Evolutionary conservation across 1,139 yeast species (phyloP), one percentile per base, ranked within the genome.

Genomic region (Debaryomycetaceae sp.): DNA sequence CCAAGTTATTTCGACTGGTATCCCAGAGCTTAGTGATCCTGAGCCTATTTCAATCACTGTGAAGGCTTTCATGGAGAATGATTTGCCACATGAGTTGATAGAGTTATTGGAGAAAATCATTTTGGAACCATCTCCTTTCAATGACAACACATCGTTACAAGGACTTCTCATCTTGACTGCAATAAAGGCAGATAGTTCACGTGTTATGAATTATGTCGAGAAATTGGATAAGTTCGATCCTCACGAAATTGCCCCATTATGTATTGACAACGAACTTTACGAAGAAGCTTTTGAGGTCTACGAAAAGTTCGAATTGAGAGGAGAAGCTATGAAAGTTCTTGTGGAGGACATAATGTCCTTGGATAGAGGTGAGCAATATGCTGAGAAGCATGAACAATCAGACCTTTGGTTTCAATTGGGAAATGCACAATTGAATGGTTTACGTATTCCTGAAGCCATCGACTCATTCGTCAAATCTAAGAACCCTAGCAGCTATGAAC

Each of bases 241-340:
- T 30, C 83, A 83, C 53, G 99, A 93, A 67, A 93, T 95, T 67
- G 97, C 97, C 38, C 87, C 91, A 45, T 80, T 91, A 60, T 88
- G 96, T 75, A 79, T 90, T 56, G 96, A 90, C 63, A 88, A 88
- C 57, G 90, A 86, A 47, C 78, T 93, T 57, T 76, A 80, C 57
- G 98, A 93, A 69, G 99, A 95, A 70, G 99, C 99, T 0, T 88
- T 88, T 65, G 93, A 87, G 66, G 88, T 91, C 41, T 93, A 89
- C 66, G 85, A 89, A 67, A 90, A 88, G 72, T 84, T 87, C 61
- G 90, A 87, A 58, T 75, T 85, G 62, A 77, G 87, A 61, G 57
- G 77, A 22, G 87, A 88, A 50, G 99, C 99, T 31, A 78, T 93
- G 78, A 83, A 80, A 55, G 99, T 93, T 27, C 76, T 93, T 60